phyloP scores from a whole-genome alignment of 805 yeast species.

The Sugiyamaella boreocaroliniensis region DNA sequence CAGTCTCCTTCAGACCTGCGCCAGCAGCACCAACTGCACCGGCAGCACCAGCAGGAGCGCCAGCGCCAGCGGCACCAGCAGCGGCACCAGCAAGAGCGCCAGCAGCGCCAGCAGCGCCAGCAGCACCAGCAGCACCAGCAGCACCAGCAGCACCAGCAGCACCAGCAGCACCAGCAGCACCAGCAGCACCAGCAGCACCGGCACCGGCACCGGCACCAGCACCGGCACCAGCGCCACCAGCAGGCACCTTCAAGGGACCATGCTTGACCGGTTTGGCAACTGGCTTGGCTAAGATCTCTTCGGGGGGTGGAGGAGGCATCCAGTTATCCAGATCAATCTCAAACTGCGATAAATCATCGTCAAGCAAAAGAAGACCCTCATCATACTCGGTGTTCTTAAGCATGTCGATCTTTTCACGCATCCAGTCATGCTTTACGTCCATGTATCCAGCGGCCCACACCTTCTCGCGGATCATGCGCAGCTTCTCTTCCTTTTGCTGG shows the following conservation, averaged over 20 bases:
- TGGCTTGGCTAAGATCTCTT: background rate
- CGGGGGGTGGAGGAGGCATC: background rate
- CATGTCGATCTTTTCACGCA: conserved; percentile 58
- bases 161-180: conserved; percentile 6
- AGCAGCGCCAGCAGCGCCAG: conserved; percentile 1
- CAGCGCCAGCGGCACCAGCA: conserved; percentile 21
- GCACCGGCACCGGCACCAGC: background rate
- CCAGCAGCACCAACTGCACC: conserved; percentile 2
- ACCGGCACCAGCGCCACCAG: background rate
- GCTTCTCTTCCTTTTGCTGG: conserved; percentile 30
- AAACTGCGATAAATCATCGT: conserved; percentile 9
- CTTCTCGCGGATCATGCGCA: conserved; percentile 31
- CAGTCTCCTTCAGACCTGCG: background rate
- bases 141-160: conserved; percentile 21
- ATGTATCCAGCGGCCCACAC: conserved; percentile 72
- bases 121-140: background rate
- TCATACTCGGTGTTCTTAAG: conserved; percentile 64
- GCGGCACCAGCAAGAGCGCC: background rate
- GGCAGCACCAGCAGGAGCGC: conserved; percentile 6
- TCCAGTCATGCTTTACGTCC: conserved; percentile 70
- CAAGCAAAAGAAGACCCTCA: conserved; percentile 15
- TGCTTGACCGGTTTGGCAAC: background rate
- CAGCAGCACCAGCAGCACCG: conserved; percentile 1
- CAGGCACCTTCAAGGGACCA: background rate
- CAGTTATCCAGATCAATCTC: conserved; percentile 7